Conservation (phyloP, 495 filamentous ascomycete species). For the Penicillium lividum region DNA sequence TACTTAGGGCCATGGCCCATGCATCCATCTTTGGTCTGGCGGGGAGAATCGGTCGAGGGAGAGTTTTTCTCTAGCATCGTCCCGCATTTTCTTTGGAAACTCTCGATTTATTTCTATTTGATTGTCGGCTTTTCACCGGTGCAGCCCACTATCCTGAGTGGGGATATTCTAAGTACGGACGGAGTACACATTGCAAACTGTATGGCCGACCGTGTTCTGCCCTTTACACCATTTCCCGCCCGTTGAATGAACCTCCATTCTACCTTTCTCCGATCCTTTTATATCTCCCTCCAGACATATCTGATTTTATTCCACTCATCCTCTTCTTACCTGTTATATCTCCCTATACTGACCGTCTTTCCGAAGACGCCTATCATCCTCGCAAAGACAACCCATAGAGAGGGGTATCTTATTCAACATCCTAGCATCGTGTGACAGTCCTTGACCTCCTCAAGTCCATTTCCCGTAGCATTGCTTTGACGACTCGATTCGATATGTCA, state of each 20-base stretch:
- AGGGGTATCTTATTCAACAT: neutral
- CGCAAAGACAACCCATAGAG: neutral
- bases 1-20: neutral
- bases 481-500: slow-evolving; percentile 3
- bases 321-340: neutral
- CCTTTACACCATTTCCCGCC: slow-evolving; percentile 6
- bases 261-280: slow-evolving; percentile 1
- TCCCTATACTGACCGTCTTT: neutral
- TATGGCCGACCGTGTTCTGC: slow-evolving; percentile 19
- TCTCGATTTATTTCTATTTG: neutral
- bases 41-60: neutral
- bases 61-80: neutral
- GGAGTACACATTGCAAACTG: neutral
- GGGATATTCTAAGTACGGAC: neutral
- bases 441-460: neutral
- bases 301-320: neutral
- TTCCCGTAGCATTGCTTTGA: neutral
- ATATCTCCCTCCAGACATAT: neutral
- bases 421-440: neutral
- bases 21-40: neutral
- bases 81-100: neutral
- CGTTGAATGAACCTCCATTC: neutral
- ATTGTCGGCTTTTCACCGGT: neutral
- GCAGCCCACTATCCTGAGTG: neutral
- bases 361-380: neutral